phyloP scores from a whole-genome alignment of 495 filamentous ascomycete genomes.

The Lepraria neglecta region DNA sequence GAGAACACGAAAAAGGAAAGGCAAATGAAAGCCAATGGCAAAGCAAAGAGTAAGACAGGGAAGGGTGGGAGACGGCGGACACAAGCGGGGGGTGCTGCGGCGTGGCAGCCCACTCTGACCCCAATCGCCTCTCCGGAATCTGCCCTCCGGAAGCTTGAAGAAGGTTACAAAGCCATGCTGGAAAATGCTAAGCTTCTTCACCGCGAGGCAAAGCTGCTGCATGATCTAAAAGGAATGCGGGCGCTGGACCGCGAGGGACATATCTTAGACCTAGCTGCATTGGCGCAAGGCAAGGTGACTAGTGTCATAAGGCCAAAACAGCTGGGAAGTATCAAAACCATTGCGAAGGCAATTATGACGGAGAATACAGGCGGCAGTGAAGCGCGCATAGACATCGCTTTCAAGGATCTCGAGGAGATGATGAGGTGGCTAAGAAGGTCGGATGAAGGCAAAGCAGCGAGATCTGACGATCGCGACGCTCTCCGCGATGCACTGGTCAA shows the following conservation, averaged over 20 bases:
- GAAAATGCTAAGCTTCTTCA: neutral
- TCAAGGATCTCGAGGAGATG: constrained; percentile 11
- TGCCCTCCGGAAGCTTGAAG: constrained; percentile 4
- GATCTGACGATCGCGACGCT: neutral
- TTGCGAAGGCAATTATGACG: constrained; percentile 10
- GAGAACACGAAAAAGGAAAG: neutral
- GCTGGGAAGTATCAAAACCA: constrained; percentile 6
- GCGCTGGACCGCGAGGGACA: neutral
- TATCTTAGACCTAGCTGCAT: neutral
- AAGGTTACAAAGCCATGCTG: neutral
- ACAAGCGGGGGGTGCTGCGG: neutral
- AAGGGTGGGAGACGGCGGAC: too few relatives aligned
- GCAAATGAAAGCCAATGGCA: neutral
- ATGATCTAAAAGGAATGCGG: neutral
- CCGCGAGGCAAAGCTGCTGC: neutral
- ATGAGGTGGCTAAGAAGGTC: neutral
- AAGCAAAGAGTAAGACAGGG: too few relatives aligned
- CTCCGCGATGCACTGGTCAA: constrained; percentile 17
- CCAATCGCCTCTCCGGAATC: constrained; percentile 4
- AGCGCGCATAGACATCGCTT: neutral
- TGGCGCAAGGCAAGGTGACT: constrained; percentile 11
- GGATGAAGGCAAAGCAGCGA: constrained; percentile 2
- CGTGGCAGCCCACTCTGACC: constrained; percentile 2
- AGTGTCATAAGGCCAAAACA: constrained; percentile 2
- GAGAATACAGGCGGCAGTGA: neutral